A percentile compares a stretch with the other conserved stretches of the same genome.
Evolutionary conservation across 1,284 basidiomycete species (phyloP).

Genomic region (Malassezia equina): DNA sequence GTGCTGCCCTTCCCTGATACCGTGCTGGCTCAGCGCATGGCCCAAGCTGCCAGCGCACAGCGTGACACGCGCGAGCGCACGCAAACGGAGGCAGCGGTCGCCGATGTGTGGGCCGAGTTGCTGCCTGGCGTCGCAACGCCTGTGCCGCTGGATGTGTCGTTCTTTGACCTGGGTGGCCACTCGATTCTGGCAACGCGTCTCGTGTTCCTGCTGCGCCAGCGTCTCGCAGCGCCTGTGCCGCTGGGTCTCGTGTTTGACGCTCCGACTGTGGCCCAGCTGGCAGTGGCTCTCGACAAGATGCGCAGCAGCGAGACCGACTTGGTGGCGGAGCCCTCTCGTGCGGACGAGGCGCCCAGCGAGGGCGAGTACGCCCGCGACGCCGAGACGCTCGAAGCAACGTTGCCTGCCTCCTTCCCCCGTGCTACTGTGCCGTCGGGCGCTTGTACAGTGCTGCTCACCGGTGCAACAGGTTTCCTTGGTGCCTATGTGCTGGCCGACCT

Average conservation of each 20-base stretch:
- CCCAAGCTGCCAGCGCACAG: conserved; percentile 22
- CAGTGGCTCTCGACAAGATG: conserved; percentile 66
- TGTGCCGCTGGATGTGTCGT: conserved; percentile 81
- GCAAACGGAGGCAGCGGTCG: conserved; percentile 67
- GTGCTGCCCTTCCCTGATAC: conserved; percentile 98
- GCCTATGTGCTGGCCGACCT: conserved; percentile 82
- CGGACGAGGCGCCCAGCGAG: conserved; percentile 11
- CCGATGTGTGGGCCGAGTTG: conserved; percentile 67
- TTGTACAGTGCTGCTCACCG: conserved; percentile 82
- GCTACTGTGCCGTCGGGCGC: conserved; percentile 8
- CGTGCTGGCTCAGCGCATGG: conserved; percentile 54
- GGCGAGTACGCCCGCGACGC: conserved; percentile 68
- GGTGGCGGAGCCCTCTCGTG: neutral
- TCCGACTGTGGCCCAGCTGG: conserved; percentile 75
- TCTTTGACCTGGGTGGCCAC: conserved; percentile 97
- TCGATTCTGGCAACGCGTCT: conserved; percentile 94
- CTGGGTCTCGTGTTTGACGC: conserved; percentile 85
- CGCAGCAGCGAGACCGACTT: conserved; percentile 73
- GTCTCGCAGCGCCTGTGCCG: conserved; percentile 81
- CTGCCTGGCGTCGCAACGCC: conserved; percentile 69
- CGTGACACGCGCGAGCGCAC: conserved; percentile 47
- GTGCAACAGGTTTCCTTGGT: conserved; percentile 92
- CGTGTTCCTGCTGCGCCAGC: conserved; percentile 91
- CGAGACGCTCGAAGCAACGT: conserved; percentile 54
- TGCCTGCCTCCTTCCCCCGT: conserved; percentile 27